Conservation (phyloP, 164 flowering plant genomes). For the Tetrastigma voinierianum region DNA sequence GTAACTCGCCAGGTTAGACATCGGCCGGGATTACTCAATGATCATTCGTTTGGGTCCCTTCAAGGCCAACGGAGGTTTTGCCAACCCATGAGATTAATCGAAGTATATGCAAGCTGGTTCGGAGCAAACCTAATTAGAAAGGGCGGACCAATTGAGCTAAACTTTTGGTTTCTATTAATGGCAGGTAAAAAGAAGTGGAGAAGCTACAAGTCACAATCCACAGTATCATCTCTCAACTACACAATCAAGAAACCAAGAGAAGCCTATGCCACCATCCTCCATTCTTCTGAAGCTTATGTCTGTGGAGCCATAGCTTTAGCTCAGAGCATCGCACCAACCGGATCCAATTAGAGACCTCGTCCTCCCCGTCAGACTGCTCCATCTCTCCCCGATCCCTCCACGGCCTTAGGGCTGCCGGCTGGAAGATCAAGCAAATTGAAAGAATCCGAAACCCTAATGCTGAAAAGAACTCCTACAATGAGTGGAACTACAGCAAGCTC, state of each 20-base stretch:
- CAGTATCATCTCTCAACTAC: background rate
- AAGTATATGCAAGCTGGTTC: too few relatives aligned
- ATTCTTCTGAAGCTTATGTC: slow-evolving; percentile 75
- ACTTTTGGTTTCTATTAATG: background rate
- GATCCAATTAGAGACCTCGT: slow-evolving; percentile 63
- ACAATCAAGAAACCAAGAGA: slow-evolving; percentile 26
- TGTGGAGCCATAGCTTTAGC: slow-evolving; percentile 87
- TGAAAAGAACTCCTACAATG: slow-evolving; percentile 53
- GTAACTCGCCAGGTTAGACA: too few relatives aligned
- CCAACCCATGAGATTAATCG: too few relatives aligned
- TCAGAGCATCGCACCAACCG: slow-evolving; percentile 63
- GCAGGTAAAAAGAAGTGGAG: slow-evolving; percentile 24
- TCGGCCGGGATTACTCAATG: too few relatives aligned
- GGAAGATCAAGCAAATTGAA: slow-evolving; percentile 59
- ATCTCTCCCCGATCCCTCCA: slow-evolving; percentile 29
- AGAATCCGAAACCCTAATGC: slow-evolving; percentile 67
- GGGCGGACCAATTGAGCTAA: background rate
- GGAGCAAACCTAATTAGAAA: too few relatives aligned
- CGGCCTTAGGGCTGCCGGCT: slow-evolving; percentile 65
- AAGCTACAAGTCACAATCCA: background rate
- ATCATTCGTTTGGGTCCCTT: too few relatives aligned
- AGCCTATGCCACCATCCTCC: slow-evolving; percentile 83
- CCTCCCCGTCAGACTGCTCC: slow-evolving; percentile 65
- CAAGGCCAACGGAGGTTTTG: too few relatives aligned
- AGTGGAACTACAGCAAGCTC: slow-evolving; percentile 93